A percentile compares a stretch with the other conserved stretches of the same genome.
These are phyloP conservation scores for Phytopythium montanum DNA, from an alignment of 352 stramenopile genomes.

Conservation along the genomic window DNA sequence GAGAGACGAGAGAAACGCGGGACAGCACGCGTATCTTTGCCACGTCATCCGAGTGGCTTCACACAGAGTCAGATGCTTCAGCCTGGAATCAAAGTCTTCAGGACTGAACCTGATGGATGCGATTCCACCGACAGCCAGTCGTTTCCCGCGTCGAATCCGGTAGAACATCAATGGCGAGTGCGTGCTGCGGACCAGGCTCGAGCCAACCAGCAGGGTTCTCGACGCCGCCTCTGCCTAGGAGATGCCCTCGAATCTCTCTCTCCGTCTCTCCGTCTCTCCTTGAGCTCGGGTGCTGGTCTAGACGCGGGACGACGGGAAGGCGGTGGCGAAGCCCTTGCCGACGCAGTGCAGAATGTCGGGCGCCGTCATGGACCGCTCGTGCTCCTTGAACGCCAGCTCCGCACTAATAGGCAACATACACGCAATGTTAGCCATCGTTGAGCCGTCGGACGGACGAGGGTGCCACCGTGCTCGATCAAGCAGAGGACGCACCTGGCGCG, in stretches of 20 bases:
- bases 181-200: no score
- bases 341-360: constrained; percentile 76
- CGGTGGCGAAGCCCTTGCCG: constrained; percentile 49
- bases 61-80: no score
- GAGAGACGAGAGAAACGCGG: constrained; percentile 1
- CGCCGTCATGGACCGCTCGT: constrained; percentile 79
- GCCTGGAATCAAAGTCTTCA: background rate
- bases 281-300: constrained; percentile 1
- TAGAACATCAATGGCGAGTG: no score
- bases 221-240: background rate
- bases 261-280: background rate
- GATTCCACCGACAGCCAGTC: no score
- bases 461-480: no score
- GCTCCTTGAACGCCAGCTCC: constrained; percentile 56
- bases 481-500: constrained; percentile 47
- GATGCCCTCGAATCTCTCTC: background rate
- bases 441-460: background rate
- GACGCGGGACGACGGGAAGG: constrained; percentile 31
- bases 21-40: background rate
- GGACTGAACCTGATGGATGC: background rate
- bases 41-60: constrained; percentile 2
- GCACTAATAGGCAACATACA: constrained; percentile 24
- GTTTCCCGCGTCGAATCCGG: no score
- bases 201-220: no score
- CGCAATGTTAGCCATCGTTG: background rate